Evolutionary conservation across 768 basidiomycete species (phyloP), one percentile per base, ranked within the genome.

Genomic region (Pisolithus marmoratus): DNA sequence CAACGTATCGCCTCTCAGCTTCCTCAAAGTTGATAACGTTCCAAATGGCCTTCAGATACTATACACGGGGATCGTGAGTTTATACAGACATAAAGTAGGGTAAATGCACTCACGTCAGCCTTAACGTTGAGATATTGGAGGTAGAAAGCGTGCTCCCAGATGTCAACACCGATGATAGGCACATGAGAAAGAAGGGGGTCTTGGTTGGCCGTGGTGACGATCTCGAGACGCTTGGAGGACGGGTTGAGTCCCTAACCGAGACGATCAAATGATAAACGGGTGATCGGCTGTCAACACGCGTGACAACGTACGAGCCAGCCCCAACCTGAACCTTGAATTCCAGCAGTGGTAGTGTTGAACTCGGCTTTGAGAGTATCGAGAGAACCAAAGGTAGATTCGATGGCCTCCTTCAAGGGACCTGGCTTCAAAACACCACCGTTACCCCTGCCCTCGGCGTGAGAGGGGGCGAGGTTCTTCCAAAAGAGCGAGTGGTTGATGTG

Each of bases 121-220:
- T 95, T 95, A 66, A 92, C 91, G 72, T 95, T 96, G 71, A 87
- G 81, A 74, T 97, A 97, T 69, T 97, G 92, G 60, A 95, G 81
- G 75, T 95, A 97, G 77, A 93, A 92, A 48, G 92, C 90, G 64
- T 94, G 93, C 72, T 95, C 92, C 93, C 93, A 95, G 64, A 94
- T 83, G 58, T 94, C 93, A 60, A 96, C 85, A 41, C 93, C 92
- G 60, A 94, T 88, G 73, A 96, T 79, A 50, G 93, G 90, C 50
- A 81, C 70, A 64, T 83, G 85, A 43, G 72, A 67, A 58, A 91
- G 71, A 46, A 94, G 79, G 53, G 94, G 94, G 67, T 97, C 94
- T 76, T 99, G 96, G 81, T 99, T 98, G 5, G 92, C 68, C 29
- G 96, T 98, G 40, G 96, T 94, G 47, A 81, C 72, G 58, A 96